Base-by-base conservation (phyloP, 2,329 filamentous ascomycete genomes). In the Colletotrichum brevisporum region DNA sequence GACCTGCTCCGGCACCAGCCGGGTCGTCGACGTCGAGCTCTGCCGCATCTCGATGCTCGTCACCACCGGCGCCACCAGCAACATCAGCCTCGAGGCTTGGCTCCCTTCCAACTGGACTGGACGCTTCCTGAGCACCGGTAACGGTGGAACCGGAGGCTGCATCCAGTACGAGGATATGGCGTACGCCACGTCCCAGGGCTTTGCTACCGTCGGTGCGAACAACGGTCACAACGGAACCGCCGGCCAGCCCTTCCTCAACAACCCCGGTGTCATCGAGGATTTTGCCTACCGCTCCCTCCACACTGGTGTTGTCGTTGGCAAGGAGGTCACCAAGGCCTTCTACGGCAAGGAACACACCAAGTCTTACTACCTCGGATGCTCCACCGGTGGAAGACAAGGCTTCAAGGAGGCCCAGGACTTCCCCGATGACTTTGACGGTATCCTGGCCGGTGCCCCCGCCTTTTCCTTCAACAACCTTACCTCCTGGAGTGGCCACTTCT, bases 381-480 rank as follows among this genome's bases (percentile, higher is more conserved):
- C 83, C 1, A 86, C 84, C 0, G 86, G 85, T 18, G 85, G 86
- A 4, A 76, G 85, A 4, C 84, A 88, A 75, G 85, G 85, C 16
- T 75, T 86, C 16, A 84, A 83, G 63, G 79, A 82, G 48, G 79
- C 83, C 5, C 81, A 86, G 70, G 73, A 79, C 36, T 86, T 81
- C 70, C 85, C 85, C 0, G 79, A 85, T 5, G 84, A 86, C 64
- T 86, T 86, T 60, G 83, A 86, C 65, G 85, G 85, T 21, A 80
- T 86, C 16, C 58, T 69, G 9, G 70, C 67, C 2, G 63, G 86
- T 9, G 76, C 77, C 2, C 75, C 83, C 36, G 85, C 85, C 0
- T 67, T 80, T 81, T 81, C 69, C 2, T 71, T 64, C 1, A 81
- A 76, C 48, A 83, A 86, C 72, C 72, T 89, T 76, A 79, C 67